Percentiles rank a stretch among this genome's conserved stretches.
Evolutionary conservation across 2,329 filamentous ascomycete genomes (phyloP).

Genomic region (Pyricularia pennisetigena): DNA sequence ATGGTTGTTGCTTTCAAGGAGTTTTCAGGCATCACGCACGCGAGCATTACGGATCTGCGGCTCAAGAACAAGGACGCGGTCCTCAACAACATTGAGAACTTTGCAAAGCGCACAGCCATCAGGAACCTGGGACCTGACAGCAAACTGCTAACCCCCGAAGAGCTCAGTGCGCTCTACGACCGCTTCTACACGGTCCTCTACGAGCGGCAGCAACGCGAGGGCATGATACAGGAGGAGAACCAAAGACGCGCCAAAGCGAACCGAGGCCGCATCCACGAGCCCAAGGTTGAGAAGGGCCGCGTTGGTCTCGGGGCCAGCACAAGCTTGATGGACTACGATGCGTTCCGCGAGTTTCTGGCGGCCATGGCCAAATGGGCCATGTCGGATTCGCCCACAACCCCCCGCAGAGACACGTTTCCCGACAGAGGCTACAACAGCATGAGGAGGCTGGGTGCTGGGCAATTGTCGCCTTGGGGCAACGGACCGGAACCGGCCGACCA

Average conservation of each 20-base stretch:
- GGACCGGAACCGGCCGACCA: slow-evolving; percentile 73
- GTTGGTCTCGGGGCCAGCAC: slow-evolving; percentile 84
- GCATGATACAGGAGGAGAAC: slow-evolving; percentile 68
- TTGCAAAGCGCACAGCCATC: slow-evolving; percentile 93
- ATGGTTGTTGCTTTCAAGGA: slow-evolving; percentile 99
- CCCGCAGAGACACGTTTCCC: slow-evolving; percentile 33
- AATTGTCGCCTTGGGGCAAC: slow-evolving; percentile 42
- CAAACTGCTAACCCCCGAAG: slow-evolving; percentile 77
- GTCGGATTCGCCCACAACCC: slow-evolving; percentile 66
- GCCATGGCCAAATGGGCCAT: slow-evolving; percentile 88
- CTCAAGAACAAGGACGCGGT: slow-evolving; percentile 91
- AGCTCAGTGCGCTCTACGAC: slow-evolving; percentile 86
- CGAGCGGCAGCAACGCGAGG: slow-evolving; percentile 76
- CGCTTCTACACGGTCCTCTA: slow-evolving; percentile 89
- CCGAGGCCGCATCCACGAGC: slow-evolving; percentile 20
- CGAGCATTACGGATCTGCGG: slow-evolving; percentile 79
- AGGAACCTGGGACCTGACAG: slow-evolving; percentile 92
- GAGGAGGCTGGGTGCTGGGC: slow-evolving; percentile 34
- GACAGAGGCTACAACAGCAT: slow-evolving; percentile 46
- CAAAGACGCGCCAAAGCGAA: slow-evolving; percentile 55
- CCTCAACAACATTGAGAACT: slow-evolving; percentile 90
- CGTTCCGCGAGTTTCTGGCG: slow-evolving; percentile 88
- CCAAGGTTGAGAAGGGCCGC: slow-evolving; percentile 64
- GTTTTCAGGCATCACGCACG: slow-evolving; percentile 90
- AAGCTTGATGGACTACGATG: slow-evolving; percentile 94